Base-by-base conservation (phyloP, 75 land plant genomes). In the Larix kaempferi region DNA sequence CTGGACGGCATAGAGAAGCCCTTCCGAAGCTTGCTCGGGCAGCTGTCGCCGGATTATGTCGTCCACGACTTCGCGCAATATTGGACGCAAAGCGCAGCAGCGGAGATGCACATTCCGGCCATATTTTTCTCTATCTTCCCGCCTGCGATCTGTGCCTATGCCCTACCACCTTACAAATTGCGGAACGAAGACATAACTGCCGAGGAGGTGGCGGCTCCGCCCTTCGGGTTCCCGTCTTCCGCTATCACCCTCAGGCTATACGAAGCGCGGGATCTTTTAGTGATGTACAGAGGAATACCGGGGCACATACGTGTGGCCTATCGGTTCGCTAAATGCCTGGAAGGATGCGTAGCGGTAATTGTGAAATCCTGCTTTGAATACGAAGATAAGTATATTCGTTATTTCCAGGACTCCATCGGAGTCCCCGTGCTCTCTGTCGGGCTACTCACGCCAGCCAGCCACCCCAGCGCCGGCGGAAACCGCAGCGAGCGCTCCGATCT, bases 41-140 rank as follows among this genome's bases (percentile, higher is more conserved):
- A 8, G 3, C 8, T 56, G 3, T 37, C 66, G 13, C 80, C 80
- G 7, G 81, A 80, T 55, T 84, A 82, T 76, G 58, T 84, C 17
- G 19, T 84, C 59, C 56, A 78, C 63, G 86, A 84, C 73, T 80
- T 84, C 35, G 21, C 71, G n/a, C 56, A 60, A 8, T 76, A 73
- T 26, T 84, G 82, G 86, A 6, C 63, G 4, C 77, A 82, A 0
- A 56, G 7, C 3, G 35, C 74, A 23, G 82, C 86, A 3, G 14
- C 73, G 7, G 21, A 74, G 56, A 21, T 64, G 7, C 77, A 77
- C 15, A 37, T 83, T 10, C 67, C 78, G 12, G 25, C 65, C 0
- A 27, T 22, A 5, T 7, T 23, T 5, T 65, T 23, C 33, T 75
- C 76, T 19, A 67, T 59, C 55, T 78, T 84, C 29, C 66, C 54